These are phyloP conservation scores for Venturia pyrina DNA, from an alignment of 2,329 filamentous ascomycete genomes.

Conservation along the genomic window DNA sequence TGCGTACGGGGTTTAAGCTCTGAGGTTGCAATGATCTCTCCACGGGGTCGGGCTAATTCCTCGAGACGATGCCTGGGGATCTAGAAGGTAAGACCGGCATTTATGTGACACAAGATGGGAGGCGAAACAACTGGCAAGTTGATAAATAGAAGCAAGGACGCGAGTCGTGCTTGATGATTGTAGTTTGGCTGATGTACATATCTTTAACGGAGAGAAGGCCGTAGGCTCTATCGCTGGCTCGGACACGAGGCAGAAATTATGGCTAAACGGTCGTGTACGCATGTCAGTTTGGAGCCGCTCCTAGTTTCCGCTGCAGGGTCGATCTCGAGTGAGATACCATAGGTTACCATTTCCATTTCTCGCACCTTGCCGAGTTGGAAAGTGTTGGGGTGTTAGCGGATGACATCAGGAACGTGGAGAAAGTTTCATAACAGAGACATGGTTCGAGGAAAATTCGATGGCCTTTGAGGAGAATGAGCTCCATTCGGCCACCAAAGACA, in stretches of 20 bases:
- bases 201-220: neutral
- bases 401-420: neutral
- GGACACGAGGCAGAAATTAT: neutral
- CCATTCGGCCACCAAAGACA: neutral
- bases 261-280: neutral
- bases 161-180: neutral
- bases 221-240: neutral
- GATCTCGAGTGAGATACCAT: neutral
- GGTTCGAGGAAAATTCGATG: neutral
- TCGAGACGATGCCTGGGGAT: neutral
- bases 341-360: neutral
- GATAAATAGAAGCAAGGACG: neutral
- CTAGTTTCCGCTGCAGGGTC: constrained; percentile 1
- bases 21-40: neutral
- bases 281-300: neutral
- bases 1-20: neutral
- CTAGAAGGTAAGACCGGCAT: neutral
- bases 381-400: neutral
- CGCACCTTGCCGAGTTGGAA: neutral
- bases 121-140: too few relatives aligned
- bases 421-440: neutral
- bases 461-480: neutral
- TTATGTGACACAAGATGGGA: neutral
- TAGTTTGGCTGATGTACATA: neutral
- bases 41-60: neutral